Percentiles rank a stretch among this genome's conserved stretches.
phyloP scores from a whole-genome alignment of 2,329 filamentous ascomycete genomes.

The Aspergillus terreus region DNA sequence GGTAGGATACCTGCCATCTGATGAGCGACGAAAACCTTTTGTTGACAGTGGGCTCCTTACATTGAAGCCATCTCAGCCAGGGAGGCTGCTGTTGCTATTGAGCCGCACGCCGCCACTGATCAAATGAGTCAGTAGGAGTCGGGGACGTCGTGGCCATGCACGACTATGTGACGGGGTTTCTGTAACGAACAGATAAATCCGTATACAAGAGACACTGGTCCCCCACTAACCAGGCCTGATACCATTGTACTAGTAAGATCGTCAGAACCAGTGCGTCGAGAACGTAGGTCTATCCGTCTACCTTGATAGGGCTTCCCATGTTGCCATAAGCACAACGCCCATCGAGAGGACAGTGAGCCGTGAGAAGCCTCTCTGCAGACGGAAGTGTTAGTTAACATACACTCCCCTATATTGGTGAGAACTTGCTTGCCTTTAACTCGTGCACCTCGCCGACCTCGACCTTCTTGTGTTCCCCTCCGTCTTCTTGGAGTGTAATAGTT shows the following conservation, averaged over 20 bases:
- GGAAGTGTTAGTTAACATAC: too few relatives aligned
- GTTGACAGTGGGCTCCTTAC: not conserved
- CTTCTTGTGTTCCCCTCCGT: not conserved
- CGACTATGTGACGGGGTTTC: too few relatives aligned
- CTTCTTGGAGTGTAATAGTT: too few relatives aligned
- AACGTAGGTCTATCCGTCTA: not conserved
- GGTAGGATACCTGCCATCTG: slow-evolving; percentile 4
- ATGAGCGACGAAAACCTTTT: not conserved
- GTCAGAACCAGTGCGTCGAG: not conserved
- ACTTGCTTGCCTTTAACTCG: not conserved
- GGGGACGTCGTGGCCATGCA: too few relatives aligned
- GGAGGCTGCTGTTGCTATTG: slow-evolving; percentile 5
- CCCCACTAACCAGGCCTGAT: slow-evolving; percentile 6
- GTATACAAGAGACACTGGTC: slow-evolving; percentile 6
- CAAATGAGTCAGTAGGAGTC: not conserved
- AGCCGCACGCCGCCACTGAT: slow-evolving; percentile 3
- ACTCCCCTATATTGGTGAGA: too few relatives aligned
- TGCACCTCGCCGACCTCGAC: not conserved
- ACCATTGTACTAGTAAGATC: not conserved
- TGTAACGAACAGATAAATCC: slow-evolving; percentile 4
- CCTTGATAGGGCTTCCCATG: not conserved
- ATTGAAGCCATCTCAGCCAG: slow-evolving; percentile 8
- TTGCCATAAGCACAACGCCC: slow-evolving; percentile 1
- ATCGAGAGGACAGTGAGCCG: not conserved
- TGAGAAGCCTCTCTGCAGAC: not conserved